Percentiles rank a stretch among this genome's conserved stretches.
These are phyloP conservation scores for Geranium rotundifolium DNA, from an alignment of 345 rosid genomes.

Conservation along the genomic window DNA sequence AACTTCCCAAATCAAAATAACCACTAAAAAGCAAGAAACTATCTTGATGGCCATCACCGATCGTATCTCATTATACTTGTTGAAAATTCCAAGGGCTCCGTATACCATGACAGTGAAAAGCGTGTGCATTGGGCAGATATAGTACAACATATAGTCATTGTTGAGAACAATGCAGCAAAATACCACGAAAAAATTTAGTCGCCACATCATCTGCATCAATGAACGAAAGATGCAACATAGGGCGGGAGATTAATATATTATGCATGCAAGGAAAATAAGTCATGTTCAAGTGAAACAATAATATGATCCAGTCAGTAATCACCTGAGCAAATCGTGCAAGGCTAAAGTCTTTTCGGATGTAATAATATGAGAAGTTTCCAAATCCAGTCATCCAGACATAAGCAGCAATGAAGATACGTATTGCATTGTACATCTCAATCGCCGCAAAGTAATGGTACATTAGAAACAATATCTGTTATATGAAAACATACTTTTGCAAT, in stretches of 20 bases:
- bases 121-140: constrained; percentile 98
- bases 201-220: constrained; percentile 97
- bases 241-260: no score
- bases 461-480: constrained; percentile 75
- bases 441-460: constrained; percentile 99
- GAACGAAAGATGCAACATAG: constrained; percentile 3
- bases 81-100: constrained; percentile 80
- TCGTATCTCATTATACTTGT: constrained; percentile 75
- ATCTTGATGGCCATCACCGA: constrained; percentile 86
- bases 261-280: no score
- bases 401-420: constrained; percentile 91
- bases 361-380: constrained; percentile 93
- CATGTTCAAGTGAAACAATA: no score
- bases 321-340: constrained; percentile 90
- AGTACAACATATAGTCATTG: constrained; percentile 91
- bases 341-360: constrained; percentile 90
- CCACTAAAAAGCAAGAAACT: constrained; percentile 70
- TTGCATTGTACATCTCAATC: constrained; percentile 84
- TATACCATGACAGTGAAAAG: constrained; percentile 92
- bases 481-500: no score
- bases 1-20: constrained; percentile 84
- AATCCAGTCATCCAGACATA: constrained; percentile 99
- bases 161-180: constrained; percentile 81
- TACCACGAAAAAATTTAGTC: constrained; percentile 86
- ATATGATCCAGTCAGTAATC: constrained; percentile 1